Percentiles rank a stretch among this genome's conserved stretches.
phyloP scores from a whole-genome alignment of 192 early-diverging fungal genomes.

The Entomortierella lignicola region DNA sequence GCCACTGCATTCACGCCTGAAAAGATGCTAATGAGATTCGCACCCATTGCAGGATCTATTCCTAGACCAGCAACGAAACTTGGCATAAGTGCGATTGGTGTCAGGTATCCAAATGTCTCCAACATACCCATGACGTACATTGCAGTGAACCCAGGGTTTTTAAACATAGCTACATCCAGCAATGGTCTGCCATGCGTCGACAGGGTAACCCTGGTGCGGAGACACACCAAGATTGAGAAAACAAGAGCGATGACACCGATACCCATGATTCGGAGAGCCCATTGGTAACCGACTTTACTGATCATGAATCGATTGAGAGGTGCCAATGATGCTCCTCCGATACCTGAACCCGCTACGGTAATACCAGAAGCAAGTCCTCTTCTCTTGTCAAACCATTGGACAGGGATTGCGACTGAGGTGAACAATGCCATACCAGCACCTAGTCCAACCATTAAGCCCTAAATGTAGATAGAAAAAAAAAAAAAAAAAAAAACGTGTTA shows the following conservation, averaged over 20 bases:
- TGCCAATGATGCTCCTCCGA: conserved; percentile 72
- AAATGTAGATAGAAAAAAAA: neutral
- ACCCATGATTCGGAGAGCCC: conserved; percentile 55
- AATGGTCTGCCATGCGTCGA: conserved; percentile 15
- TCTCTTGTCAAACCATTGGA: conserved; percentile 71
- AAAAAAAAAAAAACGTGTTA: no score
- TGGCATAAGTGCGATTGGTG: conserved; percentile 53
- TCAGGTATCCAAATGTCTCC: conserved; percentile 35
- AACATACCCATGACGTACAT: conserved; percentile 10
- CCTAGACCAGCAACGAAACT: conserved; percentile 26
- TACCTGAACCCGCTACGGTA: conserved; percentile 72
- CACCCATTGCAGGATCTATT: conserved; percentile 39
- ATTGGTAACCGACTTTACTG: conserved; percentile 48
- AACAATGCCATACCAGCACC: conserved; percentile 69
- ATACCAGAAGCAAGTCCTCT: conserved; percentile 73
- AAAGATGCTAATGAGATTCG: conserved; percentile 55
- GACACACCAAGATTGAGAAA: conserved; percentile 19
- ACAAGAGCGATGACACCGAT: conserved; percentile 49
- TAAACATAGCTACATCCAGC: conserved; percentile 53
- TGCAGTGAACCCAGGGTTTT: conserved; percentile 44
- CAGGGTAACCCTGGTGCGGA: conserved; percentile 18
- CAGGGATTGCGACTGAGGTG: conserved; percentile 67
- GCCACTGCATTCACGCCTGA: conserved; percentile 61
- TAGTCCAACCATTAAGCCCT: conserved; percentile 71
- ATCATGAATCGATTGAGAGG: conserved; percentile 58